These are phyloP conservation scores for Furcasterigmium sp. DNA, from an alignment of 2,329 filamentous ascomycete genomes.

Conservation along the genomic window DNA sequence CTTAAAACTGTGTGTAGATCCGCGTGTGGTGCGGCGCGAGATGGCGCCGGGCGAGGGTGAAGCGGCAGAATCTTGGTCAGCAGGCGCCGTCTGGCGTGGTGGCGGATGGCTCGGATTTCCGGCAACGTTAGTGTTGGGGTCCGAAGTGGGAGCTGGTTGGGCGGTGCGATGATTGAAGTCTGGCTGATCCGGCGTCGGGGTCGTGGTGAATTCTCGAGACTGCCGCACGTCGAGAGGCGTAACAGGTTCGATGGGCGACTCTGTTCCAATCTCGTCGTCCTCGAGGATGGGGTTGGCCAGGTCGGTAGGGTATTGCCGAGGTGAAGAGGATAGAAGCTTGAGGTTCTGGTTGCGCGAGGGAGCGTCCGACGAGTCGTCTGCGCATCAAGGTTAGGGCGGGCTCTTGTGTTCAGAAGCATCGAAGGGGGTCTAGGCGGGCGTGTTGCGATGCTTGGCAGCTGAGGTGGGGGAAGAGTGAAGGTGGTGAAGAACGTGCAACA, in stretches of 20 bases:
- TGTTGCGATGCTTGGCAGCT: background rate
- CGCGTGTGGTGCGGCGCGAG: conserved; percentile 34
- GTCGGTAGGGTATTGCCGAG: conserved; percentile 43
- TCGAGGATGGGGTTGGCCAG: conserved; percentile 47
- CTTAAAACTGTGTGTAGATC: conserved; percentile 38
- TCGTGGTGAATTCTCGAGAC: conserved; percentile 47
- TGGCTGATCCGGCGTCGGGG: conserved; percentile 34
- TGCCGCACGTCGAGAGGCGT: conserved; percentile 54
- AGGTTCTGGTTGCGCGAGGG: background rate
- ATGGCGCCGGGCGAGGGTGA: conserved; percentile 18
- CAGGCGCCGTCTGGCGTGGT: conserved; percentile 4
- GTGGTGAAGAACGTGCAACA: background rate
- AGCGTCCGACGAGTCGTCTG: background rate
- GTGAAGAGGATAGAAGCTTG: conserved; percentile 28
- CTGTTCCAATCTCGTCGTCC: conserved; percentile 55
- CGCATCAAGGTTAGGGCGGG: background rate
- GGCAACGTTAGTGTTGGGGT: conserved; percentile 4
- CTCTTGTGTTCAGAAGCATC: background rate
- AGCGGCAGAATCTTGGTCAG: conserved; percentile 20
- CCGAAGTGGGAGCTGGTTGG: conserved; percentile 8
- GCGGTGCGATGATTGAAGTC: conserved; percentile 24
- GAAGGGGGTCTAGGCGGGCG: background rate
- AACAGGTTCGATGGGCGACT: conserved; percentile 54
- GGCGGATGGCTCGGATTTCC: conserved; percentile 3
- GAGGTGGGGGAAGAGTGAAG: background rate